phyloP scores from a whole-genome alignment of 78 protist genomes.

The Dictyostelium capitatum region DNA sequence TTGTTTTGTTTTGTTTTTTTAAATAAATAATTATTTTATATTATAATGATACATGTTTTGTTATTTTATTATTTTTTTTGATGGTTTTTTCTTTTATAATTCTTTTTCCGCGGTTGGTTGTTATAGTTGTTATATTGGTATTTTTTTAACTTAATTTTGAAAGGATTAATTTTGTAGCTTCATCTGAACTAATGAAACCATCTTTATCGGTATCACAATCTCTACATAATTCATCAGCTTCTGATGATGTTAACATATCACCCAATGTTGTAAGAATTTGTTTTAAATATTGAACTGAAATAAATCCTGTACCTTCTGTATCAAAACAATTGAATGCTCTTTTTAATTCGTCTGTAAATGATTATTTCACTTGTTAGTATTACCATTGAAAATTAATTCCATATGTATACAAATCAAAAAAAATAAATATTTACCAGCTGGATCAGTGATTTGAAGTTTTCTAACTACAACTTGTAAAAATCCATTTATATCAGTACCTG shows the following conservation, averaged over 20 bases:
- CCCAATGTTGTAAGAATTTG: conserved; percentile 43
- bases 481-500: conserved; percentile 49
- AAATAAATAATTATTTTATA: neutral
- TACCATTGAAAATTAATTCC: no score
- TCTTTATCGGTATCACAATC: conserved; percentile 58
- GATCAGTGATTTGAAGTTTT: conserved; percentile 70
- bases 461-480: conserved; percentile 52
- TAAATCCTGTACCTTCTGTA: conserved; percentile 44
- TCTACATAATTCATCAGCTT: conserved; percentile 27
- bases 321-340: conserved; percentile 72
- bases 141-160: conserved; percentile 43
- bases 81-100: neutral
- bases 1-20: no score
- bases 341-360: conserved; percentile 41
- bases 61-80: neutral
- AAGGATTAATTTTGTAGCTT: conserved; percentile 59
- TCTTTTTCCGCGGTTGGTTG: neutral
- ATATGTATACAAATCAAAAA: neutral
- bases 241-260: conserved; percentile 31
- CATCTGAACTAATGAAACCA: conserved; percentile 39
- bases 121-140: neutral
- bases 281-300: conserved; percentile 44
- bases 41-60: conserved; percentile 4
- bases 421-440: conserved; percentile 20
- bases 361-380: no score